These are phyloP conservation scores for Sanghuangporus sanghuang DNA, from an alignment of 1,284 basidiomycete genomes.

Conservation along the genomic window DNA sequence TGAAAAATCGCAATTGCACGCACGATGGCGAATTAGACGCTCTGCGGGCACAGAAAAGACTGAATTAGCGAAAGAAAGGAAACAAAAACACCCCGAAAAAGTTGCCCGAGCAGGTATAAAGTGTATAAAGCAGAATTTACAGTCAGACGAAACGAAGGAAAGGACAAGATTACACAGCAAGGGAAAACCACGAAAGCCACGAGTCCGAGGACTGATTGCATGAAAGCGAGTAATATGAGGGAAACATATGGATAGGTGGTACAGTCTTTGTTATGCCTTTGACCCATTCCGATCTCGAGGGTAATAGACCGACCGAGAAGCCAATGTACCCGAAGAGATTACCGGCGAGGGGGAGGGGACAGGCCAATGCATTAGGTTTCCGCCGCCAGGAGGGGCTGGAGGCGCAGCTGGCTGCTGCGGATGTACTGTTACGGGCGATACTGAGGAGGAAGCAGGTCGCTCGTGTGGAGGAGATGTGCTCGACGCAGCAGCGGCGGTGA, in stretches of 20 bases:
- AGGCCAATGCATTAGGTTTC: conserved; percentile 17
- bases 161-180: neutral
- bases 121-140: neutral
- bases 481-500: conserved; percentile 11
- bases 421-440: conserved; percentile 9
- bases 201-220: neutral
- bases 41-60: too few relatives aligned
- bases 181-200: neutral
- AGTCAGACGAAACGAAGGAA: neutral
- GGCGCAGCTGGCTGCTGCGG: conserved; percentile 4
- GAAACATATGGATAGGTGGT: neutral
- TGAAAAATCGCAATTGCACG: too few relatives aligned
- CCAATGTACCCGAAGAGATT: conserved; percentile 2
- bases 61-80: too few relatives aligned
- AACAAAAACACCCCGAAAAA: too few relatives aligned
- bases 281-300: conserved; percentile 6
- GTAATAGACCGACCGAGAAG: conserved; percentile 15
- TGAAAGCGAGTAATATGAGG: neutral
- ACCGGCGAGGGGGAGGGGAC: conserved; percentile 16
- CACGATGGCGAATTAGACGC: too few relatives aligned
- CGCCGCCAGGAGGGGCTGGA: conserved; percentile 12
- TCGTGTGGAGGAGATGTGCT: conserved; percentile 10
- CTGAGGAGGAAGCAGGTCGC: conserved; percentile 10
- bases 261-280: neutral
- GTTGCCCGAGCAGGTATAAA: too few relatives aligned